A percentile compares a stretch with the other conserved stretches of the same genome.
phyloP scores from a whole-genome alignment of 768 basidiomycete genomes.

The Suillus brevipes region DNA sequence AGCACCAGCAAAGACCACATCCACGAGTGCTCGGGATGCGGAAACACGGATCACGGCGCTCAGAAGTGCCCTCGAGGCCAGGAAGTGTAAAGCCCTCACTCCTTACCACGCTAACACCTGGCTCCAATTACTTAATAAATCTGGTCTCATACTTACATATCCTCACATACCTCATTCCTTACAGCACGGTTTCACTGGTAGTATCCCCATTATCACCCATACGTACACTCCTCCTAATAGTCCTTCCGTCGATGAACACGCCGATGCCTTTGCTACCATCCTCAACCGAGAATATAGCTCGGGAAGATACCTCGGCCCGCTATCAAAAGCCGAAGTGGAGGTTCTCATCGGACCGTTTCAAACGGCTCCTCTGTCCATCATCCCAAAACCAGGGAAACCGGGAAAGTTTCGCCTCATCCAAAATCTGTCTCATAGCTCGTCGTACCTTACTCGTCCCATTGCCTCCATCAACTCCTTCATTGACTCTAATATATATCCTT shows the following conservation, averaged over 20 bases:
- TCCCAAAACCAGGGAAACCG: slow-evolving; percentile 36
- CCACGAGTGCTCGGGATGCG: slow-evolving; percentile 46
- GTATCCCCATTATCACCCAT: not conserved
- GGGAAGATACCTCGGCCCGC: not conserved
- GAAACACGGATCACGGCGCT: slow-evolving; percentile 14
- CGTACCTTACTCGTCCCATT: not conserved
- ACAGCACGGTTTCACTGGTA: not conserved
- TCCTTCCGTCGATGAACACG: not conserved
- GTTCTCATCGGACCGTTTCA: slow-evolving; percentile 19
- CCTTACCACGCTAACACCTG: not conserved
- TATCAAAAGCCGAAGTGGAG: slow-evolving; percentile 7
- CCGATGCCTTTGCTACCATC: not conserved
- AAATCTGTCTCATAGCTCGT: slow-evolving; percentile 30
- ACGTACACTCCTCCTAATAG: not conserved
- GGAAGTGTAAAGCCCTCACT: not conserved
- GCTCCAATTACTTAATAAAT: not conserved
- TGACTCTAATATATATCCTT: slow-evolving; percentile 34
- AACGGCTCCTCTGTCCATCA: slow-evolving; percentile 21
- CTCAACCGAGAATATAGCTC: not conserved
- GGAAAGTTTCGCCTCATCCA: slow-evolving; percentile 37
- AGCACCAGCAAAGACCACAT: not conserved
- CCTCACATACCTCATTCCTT: not conserved
- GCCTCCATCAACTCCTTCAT: slow-evolving; percentile 37
- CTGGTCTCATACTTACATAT: not conserved
- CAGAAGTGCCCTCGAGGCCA: slow-evolving; percentile 7